Evolutionary conservation across 129 eudicot genomes (phyloP), one percentile per base, ranked within the genome.

Genomic region (Pulicaria dysenterica): DNA sequence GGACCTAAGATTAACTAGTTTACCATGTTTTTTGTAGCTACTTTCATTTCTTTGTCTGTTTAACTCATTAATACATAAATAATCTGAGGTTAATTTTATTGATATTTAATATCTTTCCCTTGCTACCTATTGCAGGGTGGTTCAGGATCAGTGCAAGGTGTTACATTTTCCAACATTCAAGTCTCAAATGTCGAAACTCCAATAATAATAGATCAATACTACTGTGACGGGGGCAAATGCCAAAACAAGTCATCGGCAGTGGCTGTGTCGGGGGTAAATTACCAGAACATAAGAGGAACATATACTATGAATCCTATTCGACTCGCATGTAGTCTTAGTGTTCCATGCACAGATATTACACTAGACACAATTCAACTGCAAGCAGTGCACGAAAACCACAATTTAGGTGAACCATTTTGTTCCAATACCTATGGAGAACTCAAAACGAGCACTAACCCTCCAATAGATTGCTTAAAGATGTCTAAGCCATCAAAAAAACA

Each of bases 181-280:
- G 83, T 91, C 61, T 85, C 87, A 0, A 64, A 74, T 13, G 96
- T 88, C n/a, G 11, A 83, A 51, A 86, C 77, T 12, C 89, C 97
- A 0, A 91, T 88, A n/a, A 72, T 84, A 11, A 91, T 91, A 1
- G 96, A 91, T 64, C 96, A 91, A 56, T 91, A 48, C 82, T 91
- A 91, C 51, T 85, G 96, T n/a, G 84, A 75, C 9, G 87, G 89
- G 7, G 43, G 64, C 9, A 76, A 77, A n/a, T 86, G 96, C 67
- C 58, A 53, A 24, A 91, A 82, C 71, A 72, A 84, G 73, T 67
- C 88, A 9, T 86, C 97, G 54, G 88, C 96, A 1, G 96, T 91
- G 60, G 77, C 83, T 8, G 60, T 91, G 51, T 75, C 92, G 0
- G 84, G 80, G 13, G 56, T 91, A 58, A 40, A 80, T 9, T 91